A percentile compares a stretch with the other conserved stretches of the same genome.
phyloP scores from a whole-genome alignment of 2,329 filamentous ascomycete genomes.

The Elsinoe ampelina region DNA sequence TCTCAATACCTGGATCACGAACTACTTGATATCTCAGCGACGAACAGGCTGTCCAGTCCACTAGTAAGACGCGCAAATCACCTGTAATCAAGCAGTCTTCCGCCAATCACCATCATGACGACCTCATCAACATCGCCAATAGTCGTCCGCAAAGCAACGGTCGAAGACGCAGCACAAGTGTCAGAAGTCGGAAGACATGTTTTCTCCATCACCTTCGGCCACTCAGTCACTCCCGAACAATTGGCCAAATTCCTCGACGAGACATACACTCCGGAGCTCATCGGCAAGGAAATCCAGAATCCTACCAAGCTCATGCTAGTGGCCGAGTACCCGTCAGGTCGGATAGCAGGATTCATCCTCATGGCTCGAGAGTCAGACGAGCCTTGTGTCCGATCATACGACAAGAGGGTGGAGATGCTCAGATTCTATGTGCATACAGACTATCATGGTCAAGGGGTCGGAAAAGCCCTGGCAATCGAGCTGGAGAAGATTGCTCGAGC shows the following conservation, averaged over 20 bases:
- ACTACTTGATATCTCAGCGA: too few species aligned
- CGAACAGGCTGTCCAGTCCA: too few species aligned
- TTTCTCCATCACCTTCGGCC: constrained; percentile 35
- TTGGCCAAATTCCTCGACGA: constrained; percentile 31
- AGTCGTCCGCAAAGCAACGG: constrained; percentile 22
- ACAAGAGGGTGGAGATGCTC: constrained; percentile 33
- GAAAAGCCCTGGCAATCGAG: constrained; percentile 25
- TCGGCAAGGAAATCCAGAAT: constrained; percentile 21
- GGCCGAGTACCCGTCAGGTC: constrained; percentile 20
- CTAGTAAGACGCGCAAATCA: too few species aligned
- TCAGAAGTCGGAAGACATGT: constrained; percentile 20
- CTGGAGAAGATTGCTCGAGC: constrained; percentile 29
- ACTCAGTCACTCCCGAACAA: constrained; percentile 33
- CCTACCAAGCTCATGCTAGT: constrained; percentile 23
- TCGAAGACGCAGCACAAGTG: constrained; percentile 27
- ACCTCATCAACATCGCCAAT: not conserved
- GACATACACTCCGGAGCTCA: constrained; percentile 27
- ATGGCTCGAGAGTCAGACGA: constrained; percentile 32
- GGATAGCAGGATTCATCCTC: constrained; percentile 34
- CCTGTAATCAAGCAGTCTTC: too few species aligned
- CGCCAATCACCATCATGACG: not conserved
- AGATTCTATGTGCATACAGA: constrained; percentile 34
- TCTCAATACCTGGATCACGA: too few species aligned
- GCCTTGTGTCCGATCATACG: constrained; percentile 29
- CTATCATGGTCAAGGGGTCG: constrained; percentile 34